These are phyloP conservation scores for Lachancea lanzarotensis DNA, from an alignment of 805 yeast genomes.

Conservation along the genomic window DNA sequence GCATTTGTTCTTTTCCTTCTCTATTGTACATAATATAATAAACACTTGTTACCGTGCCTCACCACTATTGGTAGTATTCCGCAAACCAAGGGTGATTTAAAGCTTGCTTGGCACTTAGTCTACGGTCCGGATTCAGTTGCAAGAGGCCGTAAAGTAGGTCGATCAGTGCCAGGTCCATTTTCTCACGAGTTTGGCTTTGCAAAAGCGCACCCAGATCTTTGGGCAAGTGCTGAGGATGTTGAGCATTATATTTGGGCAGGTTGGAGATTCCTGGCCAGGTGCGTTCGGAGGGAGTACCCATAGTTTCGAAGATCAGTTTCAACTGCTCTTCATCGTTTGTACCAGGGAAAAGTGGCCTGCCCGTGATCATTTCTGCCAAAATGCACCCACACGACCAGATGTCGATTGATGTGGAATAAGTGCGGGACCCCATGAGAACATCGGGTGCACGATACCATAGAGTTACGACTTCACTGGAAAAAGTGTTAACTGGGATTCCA, in stretches of 20 bases:
- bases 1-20: not conserved
- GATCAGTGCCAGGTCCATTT: constrained; percentile 25
- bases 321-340: constrained; percentile 97
- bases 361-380: constrained; percentile 94
- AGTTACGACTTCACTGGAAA: constrained; percentile 97
- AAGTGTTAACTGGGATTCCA: constrained; percentile 94
- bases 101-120: constrained; percentile 48
- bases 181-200: constrained; percentile 24
- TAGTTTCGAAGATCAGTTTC: constrained; percentile 80
- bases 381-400: constrained; percentile 99
- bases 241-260: constrained; percentile 87
- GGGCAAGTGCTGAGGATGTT: constrained; percentile 85
- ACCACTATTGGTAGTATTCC: constrained; percentile 21
- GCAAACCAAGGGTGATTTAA: constrained; percentile 39
- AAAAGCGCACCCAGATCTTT: constrained; percentile 46
- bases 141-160: constrained; percentile 34
- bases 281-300: constrained; percentile 92
- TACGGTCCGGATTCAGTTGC: constrained; percentile 47
- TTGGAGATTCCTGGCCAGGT: constrained; percentile 91
- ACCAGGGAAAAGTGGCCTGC: constrained; percentile 94
- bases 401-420: constrained; percentile 95
- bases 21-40: constrained; percentile 1
- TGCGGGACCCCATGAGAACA: constrained; percentile 90
- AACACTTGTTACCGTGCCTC: not conserved
- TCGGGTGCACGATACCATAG: constrained; percentile 98